Conservation (phyloP, 805 yeast species). For the Nakazawaea wickerhamii region DNA sequence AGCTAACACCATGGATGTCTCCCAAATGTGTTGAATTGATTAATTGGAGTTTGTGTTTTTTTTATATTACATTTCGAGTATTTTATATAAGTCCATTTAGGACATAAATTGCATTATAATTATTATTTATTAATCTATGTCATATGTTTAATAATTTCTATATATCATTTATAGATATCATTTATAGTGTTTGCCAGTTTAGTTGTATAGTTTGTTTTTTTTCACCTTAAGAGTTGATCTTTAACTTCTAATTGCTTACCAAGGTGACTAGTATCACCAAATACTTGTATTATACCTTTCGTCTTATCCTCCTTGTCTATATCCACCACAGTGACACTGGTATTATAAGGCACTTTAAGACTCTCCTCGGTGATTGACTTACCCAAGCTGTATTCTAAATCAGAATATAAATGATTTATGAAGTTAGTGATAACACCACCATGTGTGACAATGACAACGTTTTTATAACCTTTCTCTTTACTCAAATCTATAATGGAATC, state of each 20-base stretch:
- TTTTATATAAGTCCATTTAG: too few species aligned
- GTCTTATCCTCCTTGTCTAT: constrained; percentile 32
- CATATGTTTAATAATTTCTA: neutral
- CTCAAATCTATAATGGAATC: constrained; percentile 34
- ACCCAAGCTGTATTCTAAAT: constrained; percentile 31
- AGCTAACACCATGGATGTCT: constrained; percentile 34
- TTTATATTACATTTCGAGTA: too few species aligned
- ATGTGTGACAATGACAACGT: constrained; percentile 64
- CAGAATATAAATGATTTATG: constrained; percentile 42
- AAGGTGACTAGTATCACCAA: constrained; percentile 68
- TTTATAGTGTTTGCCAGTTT: too few species aligned
- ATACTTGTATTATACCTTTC: constrained; percentile 40
- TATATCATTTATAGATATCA: neutral
- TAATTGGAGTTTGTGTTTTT: neutral
- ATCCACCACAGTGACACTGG: constrained; percentile 68
- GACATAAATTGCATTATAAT: neutral
- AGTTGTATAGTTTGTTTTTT: neutral
- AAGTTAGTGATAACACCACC: constrained; percentile 76
- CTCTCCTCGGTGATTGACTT: constrained; percentile 33
- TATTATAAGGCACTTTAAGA: constrained; percentile 63
- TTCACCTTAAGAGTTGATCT: constrained; percentile 40
- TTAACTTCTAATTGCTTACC: constrained; percentile 48
- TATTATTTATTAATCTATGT: too few species aligned
- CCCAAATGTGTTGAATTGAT: neutral
- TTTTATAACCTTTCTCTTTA: constrained; percentile 29